Evolutionary conservation across 257 asterid genomes (phyloP), one percentile per base, ranked within the genome.

Genomic region (Nicotiana sylvestris): DNA sequence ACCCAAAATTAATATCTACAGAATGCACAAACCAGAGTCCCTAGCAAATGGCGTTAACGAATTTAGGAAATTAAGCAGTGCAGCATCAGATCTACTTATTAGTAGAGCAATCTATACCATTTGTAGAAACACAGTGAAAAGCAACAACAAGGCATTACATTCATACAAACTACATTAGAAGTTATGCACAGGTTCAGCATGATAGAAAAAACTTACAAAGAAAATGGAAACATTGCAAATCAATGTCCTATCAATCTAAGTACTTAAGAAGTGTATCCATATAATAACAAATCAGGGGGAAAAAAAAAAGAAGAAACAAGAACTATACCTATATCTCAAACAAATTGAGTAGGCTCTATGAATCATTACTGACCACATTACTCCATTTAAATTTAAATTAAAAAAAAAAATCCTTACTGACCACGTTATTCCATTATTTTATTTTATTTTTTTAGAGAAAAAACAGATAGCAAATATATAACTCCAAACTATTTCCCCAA

Each of bases 401-500:
- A 4, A 35, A 5, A 37, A 35, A 35, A 35, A 35, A 33, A 33
- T 33, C 5, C 5, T 33, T 33, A 33, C 37, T 33, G 46, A 6
- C 49, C 49, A 37, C 46, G 0, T 37, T 37, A 37, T 10, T 39
- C 49, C 49, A 39, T 39, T 39, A 35, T 35, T 35, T 3, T 35
- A 5, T 37, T 37, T 5, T 37, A 4, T 5, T 37, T 0, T 21
- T 21, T 21, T 21, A 21, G 21, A 5, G 5, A 6, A 37, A 37
- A 39, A 81, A 74, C 90, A 86, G 37, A 81, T 85, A 58, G 9
- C 66, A 82, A 57, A 46, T 37, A 78, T 83, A 70, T 21, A n/a
- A 35, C 11, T 4, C 18, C 60, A 55, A 12, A 7, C 60, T 13
- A 55, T 8, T 17, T 12, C 51, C 21, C 51, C 27, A 66, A 32